Percentiles rank a stretch among this genome's conserved stretches.
Evolutionary conservation across 129 eudicot species (phyloP).

Genomic region (Flaveria linearis): DNA sequence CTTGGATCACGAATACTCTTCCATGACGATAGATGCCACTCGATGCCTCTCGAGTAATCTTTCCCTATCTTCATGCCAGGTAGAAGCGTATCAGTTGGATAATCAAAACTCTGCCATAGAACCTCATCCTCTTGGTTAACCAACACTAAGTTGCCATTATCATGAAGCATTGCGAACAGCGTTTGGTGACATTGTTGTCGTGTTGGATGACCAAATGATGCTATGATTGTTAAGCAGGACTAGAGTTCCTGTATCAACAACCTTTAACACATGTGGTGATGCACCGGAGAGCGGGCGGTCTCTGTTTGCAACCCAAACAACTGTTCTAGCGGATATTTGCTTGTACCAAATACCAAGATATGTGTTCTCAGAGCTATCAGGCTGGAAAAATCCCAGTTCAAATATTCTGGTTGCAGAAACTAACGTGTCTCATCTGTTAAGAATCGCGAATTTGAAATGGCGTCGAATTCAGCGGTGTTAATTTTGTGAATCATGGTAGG

Average conservation of each 20-base stretch:
- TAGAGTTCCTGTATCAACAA: constrained; percentile 10
- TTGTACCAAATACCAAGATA: constrained; percentile 20
- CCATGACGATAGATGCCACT: constrained; percentile 19
- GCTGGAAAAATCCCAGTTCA: constrained; percentile 19
- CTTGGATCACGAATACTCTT: constrained; percentile 18
- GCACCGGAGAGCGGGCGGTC: constrained; percentile 5
- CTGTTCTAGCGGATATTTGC: constrained; percentile 1
- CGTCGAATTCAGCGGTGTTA: not conserved
- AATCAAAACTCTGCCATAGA: constrained; percentile 23
- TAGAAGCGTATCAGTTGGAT: constrained; percentile 19
- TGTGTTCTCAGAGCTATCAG: not conserved
- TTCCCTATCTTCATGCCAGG: constrained; percentile 24
- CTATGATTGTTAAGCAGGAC: constrained; percentile 1
- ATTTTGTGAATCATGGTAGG: not conserved
- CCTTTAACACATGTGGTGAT: not conserved
- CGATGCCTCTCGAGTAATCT: not conserved
- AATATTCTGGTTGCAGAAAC: constrained; percentile 1
- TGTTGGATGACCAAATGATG: constrained; percentile 23
- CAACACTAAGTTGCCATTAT: constrained; percentile 15
- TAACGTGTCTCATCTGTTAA: constrained; percentile 13
- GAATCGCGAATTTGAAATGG: not conserved
- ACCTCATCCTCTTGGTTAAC: not conserved
- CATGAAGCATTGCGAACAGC: not conserved
- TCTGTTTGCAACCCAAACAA: constrained; percentile 27
- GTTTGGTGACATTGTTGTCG: not conserved